Evolutionary conservation across 2,329 filamentous ascomycete genomes (phyloP).

Genomic region (Xenoacremonium recifei): DNA sequence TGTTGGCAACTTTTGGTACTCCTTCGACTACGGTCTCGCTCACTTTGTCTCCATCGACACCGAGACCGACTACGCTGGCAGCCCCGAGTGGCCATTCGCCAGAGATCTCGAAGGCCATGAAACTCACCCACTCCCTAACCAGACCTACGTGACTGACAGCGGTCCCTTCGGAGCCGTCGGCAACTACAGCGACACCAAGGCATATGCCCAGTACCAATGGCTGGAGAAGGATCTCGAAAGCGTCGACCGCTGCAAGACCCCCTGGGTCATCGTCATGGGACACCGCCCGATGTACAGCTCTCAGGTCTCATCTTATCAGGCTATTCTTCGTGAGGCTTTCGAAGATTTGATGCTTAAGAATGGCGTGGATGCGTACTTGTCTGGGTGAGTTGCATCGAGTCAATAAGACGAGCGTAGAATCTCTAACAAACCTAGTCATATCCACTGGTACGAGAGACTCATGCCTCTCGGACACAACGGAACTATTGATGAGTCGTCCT

Average conservation of each 20-base stretch:
- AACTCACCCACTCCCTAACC: constrained; percentile 35
- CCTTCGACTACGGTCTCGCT: constrained; percentile 52
- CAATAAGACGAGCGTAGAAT: no score
- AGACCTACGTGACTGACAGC: constrained; percentile 47
- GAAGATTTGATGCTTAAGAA: constrained; percentile 42
- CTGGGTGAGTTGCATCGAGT: constrained; percentile 1
- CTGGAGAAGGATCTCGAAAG: constrained; percentile 41
- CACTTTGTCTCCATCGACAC: constrained; percentile 48
- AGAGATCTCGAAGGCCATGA: constrained; percentile 41
- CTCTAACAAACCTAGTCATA: constrained; percentile 9
- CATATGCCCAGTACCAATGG: constrained; percentile 48
- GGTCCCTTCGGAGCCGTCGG: constrained; percentile 47
- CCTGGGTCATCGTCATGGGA: constrained; percentile 49
- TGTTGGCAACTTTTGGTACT: constrained; percentile 54
- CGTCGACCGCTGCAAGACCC: constrained; percentile 44
- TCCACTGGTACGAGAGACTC: constrained; percentile 23
- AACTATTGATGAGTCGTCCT: constrained; percentile 38
- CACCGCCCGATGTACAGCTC: constrained; percentile 50
- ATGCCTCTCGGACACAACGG: constrained; percentile 24
- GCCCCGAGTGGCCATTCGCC: constrained; percentile 43
- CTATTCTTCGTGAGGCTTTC: constrained; percentile 42
- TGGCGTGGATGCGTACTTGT: constrained; percentile 46
- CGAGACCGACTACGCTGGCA: constrained; percentile 50
- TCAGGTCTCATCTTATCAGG: constrained; percentile 42
- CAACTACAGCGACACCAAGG: constrained; percentile 37